Percentiles rank a stretch among this genome's conserved stretches.
Conservation (phyloP, 805 yeast species). For the Grigorovia jiainica region DNA sequence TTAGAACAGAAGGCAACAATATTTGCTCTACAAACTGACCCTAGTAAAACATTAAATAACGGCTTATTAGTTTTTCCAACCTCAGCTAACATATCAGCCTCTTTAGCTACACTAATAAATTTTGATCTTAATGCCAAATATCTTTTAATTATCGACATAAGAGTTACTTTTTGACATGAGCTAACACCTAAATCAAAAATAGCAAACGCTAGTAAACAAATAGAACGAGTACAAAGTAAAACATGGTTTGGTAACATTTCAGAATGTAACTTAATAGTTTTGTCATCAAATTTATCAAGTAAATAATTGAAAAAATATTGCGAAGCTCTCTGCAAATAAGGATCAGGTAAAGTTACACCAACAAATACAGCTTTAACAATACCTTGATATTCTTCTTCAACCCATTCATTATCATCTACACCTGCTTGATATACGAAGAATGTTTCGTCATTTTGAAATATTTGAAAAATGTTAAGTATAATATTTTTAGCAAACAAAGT, state of each 20-base stretch:
- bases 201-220: slow-evolving; percentile 31
- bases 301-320: slow-evolving; percentile 30
- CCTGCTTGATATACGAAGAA: slow-evolving; percentile 17
- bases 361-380: slow-evolving; percentile 32
- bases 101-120: slow-evolving; percentile 22
- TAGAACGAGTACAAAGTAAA: slow-evolving; percentile 24
- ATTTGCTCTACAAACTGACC: no score
- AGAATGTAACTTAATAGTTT: slow-evolving; percentile 18
- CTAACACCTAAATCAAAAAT: slow-evolving; percentile 25
- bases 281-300: slow-evolving; percentile 17
- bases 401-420: slow-evolving; percentile 12
- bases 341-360: slow-evolving; percentile 32
- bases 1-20: no score
- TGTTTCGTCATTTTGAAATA: slow-evolving; percentile 21
- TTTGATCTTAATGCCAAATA: slow-evolving; percentile 31
- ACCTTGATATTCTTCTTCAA: slow-evolving; percentile 17
- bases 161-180: slow-evolving; percentile 26
- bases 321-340: slow-evolving; percentile 28
- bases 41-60: no score
- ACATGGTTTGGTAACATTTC: slow-evolving; percentile 32
- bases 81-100: no score
- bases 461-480: slow-evolving; percentile 24
- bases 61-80: no score
- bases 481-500: slow-evolving; percentile 19
- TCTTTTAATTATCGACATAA: slow-evolving; percentile 32